phyloP scores from a whole-genome alignment of 768 basidiomycete genomes.

The Amanita phalloides region DNA sequence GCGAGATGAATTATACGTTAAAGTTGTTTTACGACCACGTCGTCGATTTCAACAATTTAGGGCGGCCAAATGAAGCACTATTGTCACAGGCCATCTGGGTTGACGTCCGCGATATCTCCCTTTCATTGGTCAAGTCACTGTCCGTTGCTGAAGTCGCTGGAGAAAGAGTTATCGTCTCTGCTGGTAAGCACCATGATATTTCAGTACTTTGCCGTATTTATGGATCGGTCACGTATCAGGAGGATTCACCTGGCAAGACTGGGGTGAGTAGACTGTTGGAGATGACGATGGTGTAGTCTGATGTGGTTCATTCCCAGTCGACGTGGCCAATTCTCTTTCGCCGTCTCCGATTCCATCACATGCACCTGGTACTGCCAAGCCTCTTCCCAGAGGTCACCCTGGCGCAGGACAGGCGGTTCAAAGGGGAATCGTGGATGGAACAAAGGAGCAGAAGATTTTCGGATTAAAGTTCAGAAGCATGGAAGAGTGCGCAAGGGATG shows the following conservation, averaged over 20 bases:
- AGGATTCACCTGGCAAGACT: not conserved
- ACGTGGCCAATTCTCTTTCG: not conserved
- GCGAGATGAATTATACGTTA: not conserved
- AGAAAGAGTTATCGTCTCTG: constrained; percentile 1
- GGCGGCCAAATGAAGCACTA: not conserved
- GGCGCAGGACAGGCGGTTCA: not conserved
- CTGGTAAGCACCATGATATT: not conserved
- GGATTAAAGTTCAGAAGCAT: not conserved
- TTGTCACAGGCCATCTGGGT: not conserved
- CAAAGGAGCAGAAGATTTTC: not conserved
- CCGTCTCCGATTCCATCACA: not conserved
- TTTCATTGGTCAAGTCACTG: not conserved
- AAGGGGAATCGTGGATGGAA: not conserved
- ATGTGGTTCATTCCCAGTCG: not conserved
- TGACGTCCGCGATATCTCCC: constrained; percentile 2
- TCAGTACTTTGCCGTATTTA: too few species aligned
- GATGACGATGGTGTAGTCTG: not conserved
- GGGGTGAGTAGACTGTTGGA: not conserved
- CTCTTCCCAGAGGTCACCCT: not conserved
- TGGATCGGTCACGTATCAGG: not conserved
- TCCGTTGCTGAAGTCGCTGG: not conserved
- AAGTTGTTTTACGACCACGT: not conserved
- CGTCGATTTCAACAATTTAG: not conserved
- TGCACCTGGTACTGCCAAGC: not conserved
- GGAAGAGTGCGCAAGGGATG: constrained; percentile 6